Conservation (phyloP, 176 grass and related monocot species). For the Puya raimondii region DNA sequence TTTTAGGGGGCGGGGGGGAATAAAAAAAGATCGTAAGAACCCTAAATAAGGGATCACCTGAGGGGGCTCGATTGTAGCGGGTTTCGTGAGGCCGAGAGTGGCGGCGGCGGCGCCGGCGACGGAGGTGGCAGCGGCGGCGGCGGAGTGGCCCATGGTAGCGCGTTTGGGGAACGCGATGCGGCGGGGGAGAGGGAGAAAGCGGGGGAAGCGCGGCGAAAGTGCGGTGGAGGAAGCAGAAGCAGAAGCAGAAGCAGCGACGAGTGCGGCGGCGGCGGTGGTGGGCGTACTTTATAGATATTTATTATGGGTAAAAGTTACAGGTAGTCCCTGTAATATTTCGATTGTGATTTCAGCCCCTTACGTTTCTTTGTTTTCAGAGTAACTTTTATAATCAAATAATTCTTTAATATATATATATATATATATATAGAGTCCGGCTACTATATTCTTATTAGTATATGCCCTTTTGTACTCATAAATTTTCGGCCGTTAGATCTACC, state of each 20-base stretch:
- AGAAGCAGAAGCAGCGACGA: slow-evolving; percentile 23
- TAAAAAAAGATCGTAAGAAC: background rate
- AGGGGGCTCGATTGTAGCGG: slow-evolving; percentile 52
- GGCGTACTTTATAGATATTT: too few species aligned
- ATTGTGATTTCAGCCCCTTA: too few species aligned
- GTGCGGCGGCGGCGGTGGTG: background rate
- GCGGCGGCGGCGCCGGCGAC: slow-evolving; percentile 7
- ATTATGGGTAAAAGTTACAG: too few species aligned
- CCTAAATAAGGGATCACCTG: slow-evolving; percentile 36
- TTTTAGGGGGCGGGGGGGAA: background rate
- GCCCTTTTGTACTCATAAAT: too few species aligned
- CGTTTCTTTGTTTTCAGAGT: too few species aligned
- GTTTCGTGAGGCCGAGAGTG: slow-evolving; percentile 63
- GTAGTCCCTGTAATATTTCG: too few species aligned
- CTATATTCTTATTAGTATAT: too few species aligned
- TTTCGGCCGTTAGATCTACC: too few species aligned
- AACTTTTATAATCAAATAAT: too few species aligned
- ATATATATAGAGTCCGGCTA: too few species aligned
- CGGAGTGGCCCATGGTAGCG: slow-evolving; percentile 59
- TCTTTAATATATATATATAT: too few species aligned
- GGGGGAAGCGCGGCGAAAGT: background rate
- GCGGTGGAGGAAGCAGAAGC: slow-evolving; percentile 1
- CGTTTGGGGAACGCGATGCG: slow-evolving; percentile 18
- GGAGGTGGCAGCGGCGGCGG: slow-evolving; percentile 11
- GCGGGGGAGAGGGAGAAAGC: slow-evolving; percentile 9